phyloP scores from a whole-genome alignment of 305 asterid species.

The Solanum aculeatissimum region DNA sequence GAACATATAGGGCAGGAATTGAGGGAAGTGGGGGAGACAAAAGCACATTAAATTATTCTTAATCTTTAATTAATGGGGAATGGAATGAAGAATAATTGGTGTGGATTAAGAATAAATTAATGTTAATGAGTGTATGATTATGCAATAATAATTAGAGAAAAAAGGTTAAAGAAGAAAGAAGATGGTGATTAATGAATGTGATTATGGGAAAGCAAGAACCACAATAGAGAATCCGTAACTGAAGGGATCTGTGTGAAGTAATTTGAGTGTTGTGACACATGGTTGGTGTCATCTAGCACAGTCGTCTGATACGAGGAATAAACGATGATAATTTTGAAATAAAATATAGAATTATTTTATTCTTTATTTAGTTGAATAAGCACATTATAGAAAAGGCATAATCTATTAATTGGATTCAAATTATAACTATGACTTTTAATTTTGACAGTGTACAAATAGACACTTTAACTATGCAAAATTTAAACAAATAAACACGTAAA shows the following conservation, averaged over 20 bases:
- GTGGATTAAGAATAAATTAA: background rate
- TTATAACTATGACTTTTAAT: too few species aligned
- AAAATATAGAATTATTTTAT: too few species aligned
- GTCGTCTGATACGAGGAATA: background rate
- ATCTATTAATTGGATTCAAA: too few species aligned
- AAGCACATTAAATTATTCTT: background rate
- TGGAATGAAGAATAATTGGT: background rate
- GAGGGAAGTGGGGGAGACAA: background rate
- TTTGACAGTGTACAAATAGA: too few species aligned
- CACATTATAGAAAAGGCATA: too few species aligned
- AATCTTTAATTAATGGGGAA: background rate
- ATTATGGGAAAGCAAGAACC: background rate
- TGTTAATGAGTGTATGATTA: background rate
- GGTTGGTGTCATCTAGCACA: constrained; percentile 10
- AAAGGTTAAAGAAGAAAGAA: background rate
- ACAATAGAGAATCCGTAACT: constrained; percentile 4
- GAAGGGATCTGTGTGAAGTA: background rate
- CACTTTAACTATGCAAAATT: too few species aligned
- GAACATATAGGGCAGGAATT: background rate
- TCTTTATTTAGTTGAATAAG: too few species aligned
- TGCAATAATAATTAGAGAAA: background rate
- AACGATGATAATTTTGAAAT: too few species aligned
- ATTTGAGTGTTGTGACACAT: constrained; percentile 25
- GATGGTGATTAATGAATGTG: background rate
- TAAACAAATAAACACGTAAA: too few species aligned